Base-by-base conservation (phyloP, 345 rosid genomes). In the Eucalyptus dawsonii region DNA sequence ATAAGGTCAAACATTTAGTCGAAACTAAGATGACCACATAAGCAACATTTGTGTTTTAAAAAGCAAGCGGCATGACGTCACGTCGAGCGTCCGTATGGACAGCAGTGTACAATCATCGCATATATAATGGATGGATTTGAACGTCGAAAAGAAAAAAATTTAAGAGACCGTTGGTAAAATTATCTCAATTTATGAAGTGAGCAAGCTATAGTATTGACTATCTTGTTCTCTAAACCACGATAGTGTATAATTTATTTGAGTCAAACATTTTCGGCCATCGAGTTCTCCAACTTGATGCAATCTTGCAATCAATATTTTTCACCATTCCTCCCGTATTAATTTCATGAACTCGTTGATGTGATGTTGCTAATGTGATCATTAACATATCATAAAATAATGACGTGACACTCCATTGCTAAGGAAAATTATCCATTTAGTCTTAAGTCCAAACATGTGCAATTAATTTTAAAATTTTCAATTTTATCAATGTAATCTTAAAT, bases 401-500 rank as follows among this genome's bases (percentile, higher is more conserved):
- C 5, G 5, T 14, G 31, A 65, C 37, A n/a, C 76, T 14, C 11
- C 10, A 14, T 14, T n/a, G 37, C 5, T n/a, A 4, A 1, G 42
- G 7, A 69, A 31, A 67, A 67, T 67, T 67, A 67, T 9, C 2
- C 1, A 4, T 8, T 4, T 3, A 34, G 2, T 34, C 44, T 0
- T 9, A 69, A 69, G 6, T 11, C 2, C 1, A 16, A 8, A 3
- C 0, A 9, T 5, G 24, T 17, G n/a, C 4, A 14, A 69, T 17
- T 69, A 34, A 0, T 69, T 34, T 19, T 3, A 16, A 34, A 69
- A 0, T 3, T 69, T 69, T 69, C 7, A 65, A 15, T 34, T 69
- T 69, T 69, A 3, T 8, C 0, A 69, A 5, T 17, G 0, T 9
- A 15, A 10, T 16, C 0, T 10, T 5, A 31, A 31, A 34, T 4